Evolutionary conservation across 192 early-diverging fungal genomes (phyloP), one percentile per base, ranked within the genome.

Genomic region (Coemansia sp.): DNA sequence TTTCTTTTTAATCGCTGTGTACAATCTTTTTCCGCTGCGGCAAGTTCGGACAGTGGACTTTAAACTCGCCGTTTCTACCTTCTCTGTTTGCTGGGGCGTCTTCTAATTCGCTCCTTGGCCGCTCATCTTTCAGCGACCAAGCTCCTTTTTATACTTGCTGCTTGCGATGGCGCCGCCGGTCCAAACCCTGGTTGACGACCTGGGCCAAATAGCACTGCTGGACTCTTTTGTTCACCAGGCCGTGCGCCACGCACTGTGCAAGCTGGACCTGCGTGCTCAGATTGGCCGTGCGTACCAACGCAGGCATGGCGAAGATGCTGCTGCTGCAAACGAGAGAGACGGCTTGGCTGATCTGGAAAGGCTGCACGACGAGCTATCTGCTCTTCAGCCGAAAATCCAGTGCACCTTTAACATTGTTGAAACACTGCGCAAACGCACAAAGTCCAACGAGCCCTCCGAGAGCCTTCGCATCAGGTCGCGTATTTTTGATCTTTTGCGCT

Each of bases 221-320:
- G 71, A 75, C 31, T 68, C 71, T 9, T 68, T 75, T 36, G 41
- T 64, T 1, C 53, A 75, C 42, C 65, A 64, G 26, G 60, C 71
- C 21, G 48, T 47, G n/a, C 53, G 71, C 14, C 49, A 60, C 29
- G 56, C 65, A 3, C 49, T 68, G 27, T 21, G 19, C 9, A 56
- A 36, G 22, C 61, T 75, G 13, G 35, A 35, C 10, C 55, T 68
- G 49, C 71, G 65, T 17, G 37, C 36, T 22, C 53, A 41, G 9
- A 49, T 75, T 31, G 60, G 57, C 10, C 55, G 57, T 17, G n/a
- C 63, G 22, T 56, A 68, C 4, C 41, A 67, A 35, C 59, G 45
- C 13, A 15, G 11, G 19, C 31, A 56, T n/a, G 23, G 6, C 2
- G 50, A 22, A 13, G 35, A 30, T 21, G 29, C 54, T 6, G 49